phyloP scores from a whole-genome alignment of 225 moss, liverwort and hornwort species.

The Rhytidiadelphus loreus region DNA sequence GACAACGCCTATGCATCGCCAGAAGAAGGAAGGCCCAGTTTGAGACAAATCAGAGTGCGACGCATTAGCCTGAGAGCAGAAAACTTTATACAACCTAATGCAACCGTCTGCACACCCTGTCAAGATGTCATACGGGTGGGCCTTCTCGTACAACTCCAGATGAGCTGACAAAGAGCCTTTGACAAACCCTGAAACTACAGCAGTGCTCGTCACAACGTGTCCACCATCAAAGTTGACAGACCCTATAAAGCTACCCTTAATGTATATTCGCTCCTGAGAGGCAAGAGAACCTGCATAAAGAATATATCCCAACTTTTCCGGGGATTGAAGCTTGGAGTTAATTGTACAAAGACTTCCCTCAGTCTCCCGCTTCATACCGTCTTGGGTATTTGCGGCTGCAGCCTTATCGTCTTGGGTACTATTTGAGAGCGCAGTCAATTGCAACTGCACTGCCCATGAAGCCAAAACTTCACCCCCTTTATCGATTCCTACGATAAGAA shows the following conservation, averaged over 20 bases:
- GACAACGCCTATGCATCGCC: slow-evolving; percentile 64
- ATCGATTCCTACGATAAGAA: slow-evolving; percentile 42
- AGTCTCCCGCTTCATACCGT: background rate
- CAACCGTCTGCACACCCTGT: slow-evolving; percentile 79
- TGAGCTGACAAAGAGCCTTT: slow-evolving; percentile 22
- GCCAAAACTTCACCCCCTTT: slow-evolving; percentile 30
- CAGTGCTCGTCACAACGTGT: slow-evolving; percentile 36
- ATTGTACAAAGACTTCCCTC: background rate
- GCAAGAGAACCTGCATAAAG: slow-evolving; percentile 32
- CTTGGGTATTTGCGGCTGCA: background rate
- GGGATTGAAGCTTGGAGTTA: slow-evolving; percentile 1
- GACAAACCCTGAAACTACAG: slow-evolving; percentile 13
- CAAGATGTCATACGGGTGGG: slow-evolving; percentile 53
- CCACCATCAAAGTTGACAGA: slow-evolving; percentile 21
- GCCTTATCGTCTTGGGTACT: background rate
- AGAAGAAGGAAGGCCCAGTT: slow-evolving; percentile 20
- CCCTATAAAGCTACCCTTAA: slow-evolving; percentile 21
- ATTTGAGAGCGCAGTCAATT: slow-evolving; percentile 4
- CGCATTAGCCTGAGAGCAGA: slow-evolving; percentile 6
- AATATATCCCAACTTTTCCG: slow-evolving; percentile 20
- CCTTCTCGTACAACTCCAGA: slow-evolving; percentile 23
- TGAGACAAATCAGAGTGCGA: background rate
- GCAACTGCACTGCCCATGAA: slow-evolving; percentile 65
- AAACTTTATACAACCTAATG: slow-evolving; percentile 58
- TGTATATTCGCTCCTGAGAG: slow-evolving; percentile 28